These are phyloP conservation scores for Metschnikowia lochheadii DNA, from an alignment of 805 yeast genomes.

Conservation along the genomic window DNA sequence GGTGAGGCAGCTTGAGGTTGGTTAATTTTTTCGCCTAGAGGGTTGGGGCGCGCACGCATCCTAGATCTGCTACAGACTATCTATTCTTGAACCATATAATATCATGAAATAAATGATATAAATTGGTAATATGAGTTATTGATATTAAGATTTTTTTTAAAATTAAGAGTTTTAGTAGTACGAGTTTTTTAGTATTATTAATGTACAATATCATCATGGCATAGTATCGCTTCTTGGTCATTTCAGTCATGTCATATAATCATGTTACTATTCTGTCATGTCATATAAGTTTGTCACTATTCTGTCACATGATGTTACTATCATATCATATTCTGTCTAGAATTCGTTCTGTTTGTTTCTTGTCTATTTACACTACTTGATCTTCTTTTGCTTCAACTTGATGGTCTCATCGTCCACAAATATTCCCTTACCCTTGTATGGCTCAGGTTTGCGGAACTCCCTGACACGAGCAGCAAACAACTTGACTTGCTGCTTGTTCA, in stretches of 20 bases:
- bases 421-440: constrained; percentile 97
- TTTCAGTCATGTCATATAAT: too few relatives aligned
- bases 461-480: constrained; percentile 86
- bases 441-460: constrained; percentile 91
- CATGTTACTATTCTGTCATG: too few relatives aligned
- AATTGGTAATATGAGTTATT: too few relatives aligned
- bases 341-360: neutral
- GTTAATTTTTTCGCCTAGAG: neutral
- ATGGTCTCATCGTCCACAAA: constrained; percentile 89
- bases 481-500: constrained; percentile 81
- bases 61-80: neutral
- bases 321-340: neutral
- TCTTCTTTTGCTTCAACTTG: constrained; percentile 85
- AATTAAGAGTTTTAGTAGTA: too few relatives aligned
- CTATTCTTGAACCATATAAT: too few relatives aligned
- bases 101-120: too few relatives aligned
- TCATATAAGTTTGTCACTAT: too few relatives aligned
- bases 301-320: neutral
- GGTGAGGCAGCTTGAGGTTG: neutral
- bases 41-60: constrained; percentile 7
- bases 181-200: too few relatives aligned
- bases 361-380: constrained; percentile 51
- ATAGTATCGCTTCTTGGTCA: too few relatives aligned
- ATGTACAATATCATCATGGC: too few relatives aligned
- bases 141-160: too few relatives aligned